Base-by-base conservation (phyloP, 2,329 filamentous ascomycete genomes). In the Aureobasidium sp. region DNA sequence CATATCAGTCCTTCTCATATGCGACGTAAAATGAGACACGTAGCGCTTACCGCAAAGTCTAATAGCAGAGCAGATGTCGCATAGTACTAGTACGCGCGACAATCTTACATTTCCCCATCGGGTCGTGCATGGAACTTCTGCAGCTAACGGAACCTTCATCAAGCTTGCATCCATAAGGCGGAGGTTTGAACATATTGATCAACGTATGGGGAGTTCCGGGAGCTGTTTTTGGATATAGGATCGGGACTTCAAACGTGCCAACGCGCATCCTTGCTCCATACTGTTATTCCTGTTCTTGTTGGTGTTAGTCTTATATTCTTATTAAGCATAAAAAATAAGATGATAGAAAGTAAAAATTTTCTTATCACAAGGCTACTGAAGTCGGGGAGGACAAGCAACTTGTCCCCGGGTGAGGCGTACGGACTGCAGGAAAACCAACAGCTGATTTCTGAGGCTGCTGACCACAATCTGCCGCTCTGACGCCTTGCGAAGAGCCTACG, bases 141-240 rank as follows among this genome's bases (percentile, higher is more conserved):
- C 53, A 57, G 53, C 53, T 57, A 57, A 36, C 53, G 53, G 41
- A 57, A 57, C 53, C 39, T 46, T 44, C 53, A 2, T 36, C 29
- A n/a, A 36, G 27, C 29, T 44, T 29, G 24, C 53, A 57, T 57
- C 27, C 39, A 46, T 26, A 57, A 17, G 41, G 39, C 53, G 20
- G 24, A n/a, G 10, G 3, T n/a, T 46, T 29, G 39, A 46, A 46
- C 20, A 20, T 17, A 36, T 57, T 36, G 53, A 46, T 24, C 53
- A 57, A 44, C 17, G 12, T 20, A 20, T 44, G 13, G n/a, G n/a
- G 41, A 12, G 17, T 34, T 9, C 13, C 39, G 53, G 41, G 29
- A 57, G 39, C 53, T 46, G 39, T 57, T 34, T 57, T 36, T 57
- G 41, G 41, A 34, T 24, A 57, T 24, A 46, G 39, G 27, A 57